Evolutionary conservation across 2,329 filamentous ascomycete genomes (phyloP), one percentile per base, ranked within the genome.

Genomic region (Penicillium nordicum): DNA sequence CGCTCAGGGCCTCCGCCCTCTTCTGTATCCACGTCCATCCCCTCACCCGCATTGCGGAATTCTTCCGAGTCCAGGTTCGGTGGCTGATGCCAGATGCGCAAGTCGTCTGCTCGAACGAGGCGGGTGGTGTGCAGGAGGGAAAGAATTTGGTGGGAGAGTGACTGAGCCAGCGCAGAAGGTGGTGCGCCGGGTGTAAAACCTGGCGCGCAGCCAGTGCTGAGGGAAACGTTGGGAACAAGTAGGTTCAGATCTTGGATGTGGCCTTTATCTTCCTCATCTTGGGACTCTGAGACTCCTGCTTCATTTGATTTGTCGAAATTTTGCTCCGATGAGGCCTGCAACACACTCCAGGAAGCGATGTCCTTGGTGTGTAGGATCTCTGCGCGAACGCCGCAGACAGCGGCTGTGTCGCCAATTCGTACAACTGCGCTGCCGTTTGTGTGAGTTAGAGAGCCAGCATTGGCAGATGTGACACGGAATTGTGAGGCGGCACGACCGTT

Each of bases 401-500:
- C 90, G 1, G 91, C 92, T 1, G 93, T 97, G 73, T 95, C 90
- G 45, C 94, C 94, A 50, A 89, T 80, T 36, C 94, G 85, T 48
- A 97, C 89, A 0, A 97, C 88, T 0, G 93, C 88, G 67, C 90
- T 95, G 50, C 94, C 94, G 70, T 96, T 88, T 54, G 91, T 88
- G 73, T 99, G 92, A 0, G 91, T 90, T 48, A 99, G 80, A 23
- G 90, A 94, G 27, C 89, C 89, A 0, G 86, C 85, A 74, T 97
- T 94, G 65, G 94, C 81, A 34, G 86, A 85, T n/a, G 89, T 86
- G 23, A 80, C 73, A 43, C 94, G 87, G 57, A 87, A 84, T 67
- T 92, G 83, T 30, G 82, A 78, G 7, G 89, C 84, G 2, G 80
- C 74, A 63, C 94, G 90, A 61, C 90, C 90, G 73, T 95, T 97